phyloP scores from a whole-genome alignment of 2,329 filamentous ascomycete genomes.

The Clarireedia monteithiana region DNA sequence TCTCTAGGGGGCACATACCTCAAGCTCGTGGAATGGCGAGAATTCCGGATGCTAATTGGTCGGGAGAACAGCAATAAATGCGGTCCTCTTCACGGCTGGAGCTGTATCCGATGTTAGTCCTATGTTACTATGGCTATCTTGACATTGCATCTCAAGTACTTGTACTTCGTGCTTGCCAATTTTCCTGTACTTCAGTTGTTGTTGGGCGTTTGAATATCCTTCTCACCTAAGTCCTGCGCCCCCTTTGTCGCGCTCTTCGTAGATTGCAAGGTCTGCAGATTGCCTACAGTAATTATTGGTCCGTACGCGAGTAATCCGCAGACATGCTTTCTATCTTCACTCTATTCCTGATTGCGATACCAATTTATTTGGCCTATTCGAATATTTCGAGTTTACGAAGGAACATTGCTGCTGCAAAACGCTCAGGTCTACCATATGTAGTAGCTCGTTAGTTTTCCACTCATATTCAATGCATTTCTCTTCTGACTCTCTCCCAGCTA shows the following conservation, averaged over 20 bases:
- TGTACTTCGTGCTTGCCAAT: too few species aligned
- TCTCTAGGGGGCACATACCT: too few species aligned
- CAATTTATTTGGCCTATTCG: constrained; percentile 19
- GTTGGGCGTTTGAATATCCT: too few species aligned
- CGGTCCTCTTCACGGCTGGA: too few species aligned
- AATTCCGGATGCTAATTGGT: too few species aligned
- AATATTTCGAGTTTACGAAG: constrained; percentile 30
- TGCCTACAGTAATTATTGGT: neutral
- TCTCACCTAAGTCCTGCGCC: neutral
- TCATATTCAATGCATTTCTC: neutral
- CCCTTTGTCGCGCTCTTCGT: too few species aligned
- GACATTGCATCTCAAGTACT: too few species aligned
- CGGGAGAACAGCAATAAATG: too few species aligned
- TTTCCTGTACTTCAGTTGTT: too few species aligned
- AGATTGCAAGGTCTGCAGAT: neutral
- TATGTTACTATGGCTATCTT: too few species aligned
- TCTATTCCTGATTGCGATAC: constrained; percentile 14
- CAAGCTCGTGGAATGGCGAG: too few species aligned
- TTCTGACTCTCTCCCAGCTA: constrained; percentile 31
- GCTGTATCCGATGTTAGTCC: too few species aligned
- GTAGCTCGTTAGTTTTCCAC: constrained; percentile 40
- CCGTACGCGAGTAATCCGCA: neutral
- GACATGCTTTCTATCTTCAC: constrained; percentile 21
- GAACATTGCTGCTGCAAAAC: constrained; percentile 44
- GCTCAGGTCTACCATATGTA: constrained; percentile 44